A percentile compares a stretch with the other conserved stretches of the same genome.
phyloP scores from a whole-genome alignment of 108 stramenopile genomes.

The Fragilariopsis cylindrus region DNA sequence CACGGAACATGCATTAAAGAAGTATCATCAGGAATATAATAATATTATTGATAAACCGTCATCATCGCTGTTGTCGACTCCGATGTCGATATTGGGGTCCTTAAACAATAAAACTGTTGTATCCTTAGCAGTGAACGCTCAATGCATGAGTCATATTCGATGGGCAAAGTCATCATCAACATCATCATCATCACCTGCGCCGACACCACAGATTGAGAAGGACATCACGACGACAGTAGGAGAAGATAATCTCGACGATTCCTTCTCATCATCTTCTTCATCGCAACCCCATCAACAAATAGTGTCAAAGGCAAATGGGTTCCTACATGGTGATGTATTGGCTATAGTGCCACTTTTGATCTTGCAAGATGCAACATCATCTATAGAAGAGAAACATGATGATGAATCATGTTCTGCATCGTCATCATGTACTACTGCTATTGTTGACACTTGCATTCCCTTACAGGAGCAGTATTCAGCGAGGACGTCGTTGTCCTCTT shows the following conservation, averaged over 20 bases:
- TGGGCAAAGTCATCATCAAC: no score
- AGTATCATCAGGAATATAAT: background rate
- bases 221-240: no score
- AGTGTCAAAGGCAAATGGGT: background rate
- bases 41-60: background rate
- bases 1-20: background rate
- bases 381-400: no score
- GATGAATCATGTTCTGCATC: no score
- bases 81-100: constrained; percentile 1
- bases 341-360: constrained; percentile 1
- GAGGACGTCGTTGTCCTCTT: background rate
- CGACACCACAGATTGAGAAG: no score
- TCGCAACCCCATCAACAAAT: background rate
- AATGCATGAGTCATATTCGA: no score
- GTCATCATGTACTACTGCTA: background rate
- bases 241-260: no score
- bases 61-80: background rate
- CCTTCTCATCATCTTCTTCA: background rate
- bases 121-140: background rate
- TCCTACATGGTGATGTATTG: background rate
- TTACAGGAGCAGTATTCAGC: background rate
- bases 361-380: background rate
- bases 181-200: no score
- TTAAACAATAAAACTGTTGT: background rate
- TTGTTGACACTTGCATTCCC: background rate